Evolutionary conservation across 441 rosid species (phyloP).

Genomic region (Brassica hybrid): DNA sequence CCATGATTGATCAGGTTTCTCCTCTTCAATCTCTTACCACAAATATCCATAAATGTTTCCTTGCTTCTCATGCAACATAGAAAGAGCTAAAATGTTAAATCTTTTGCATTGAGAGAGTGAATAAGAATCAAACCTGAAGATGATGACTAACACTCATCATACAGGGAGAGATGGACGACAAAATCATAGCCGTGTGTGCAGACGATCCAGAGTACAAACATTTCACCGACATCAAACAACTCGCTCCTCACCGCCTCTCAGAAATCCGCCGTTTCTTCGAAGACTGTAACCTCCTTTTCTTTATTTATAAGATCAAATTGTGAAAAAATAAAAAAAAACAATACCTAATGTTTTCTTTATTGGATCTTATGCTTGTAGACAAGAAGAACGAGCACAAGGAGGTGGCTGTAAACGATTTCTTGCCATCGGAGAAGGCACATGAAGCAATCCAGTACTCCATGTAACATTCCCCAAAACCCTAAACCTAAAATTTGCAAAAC

Average conservation of each 20-base stretch:
- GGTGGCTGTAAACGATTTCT: constrained; percentile 91
- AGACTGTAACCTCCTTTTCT: constrained; percentile 70
- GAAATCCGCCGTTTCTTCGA: constrained; percentile 97
- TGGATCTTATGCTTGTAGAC: constrained; percentile 47
- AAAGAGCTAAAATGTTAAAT: neutral
- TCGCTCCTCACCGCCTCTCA: constrained; percentile 92
- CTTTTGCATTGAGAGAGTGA: neutral
- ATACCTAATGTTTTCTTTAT: neutral
- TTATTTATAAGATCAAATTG: neutral
- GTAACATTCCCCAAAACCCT: constrained; percentile 48
- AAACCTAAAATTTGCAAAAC: neutral
- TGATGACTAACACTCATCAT: neutral
- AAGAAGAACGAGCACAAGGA: constrained; percentile 97
- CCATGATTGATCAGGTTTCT: constrained; percentile 93
- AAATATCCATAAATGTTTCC: constrained; percentile 2
- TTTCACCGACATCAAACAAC: constrained; percentile 83
- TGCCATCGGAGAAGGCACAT: constrained; percentile 66
- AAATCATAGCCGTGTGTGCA: constrained; percentile 95
- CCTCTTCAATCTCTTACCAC: neutral
- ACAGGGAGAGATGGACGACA: constrained; percentile 97
- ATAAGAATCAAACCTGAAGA: constrained; percentile 33
- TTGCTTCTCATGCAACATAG: neutral
- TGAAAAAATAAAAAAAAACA: neutral
- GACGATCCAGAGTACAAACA: constrained; percentile 98
- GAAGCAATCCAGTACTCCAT: constrained; percentile 87